Conservation (phyloP, 148 eudicot species). For the Rhododendron vialii region DNA sequence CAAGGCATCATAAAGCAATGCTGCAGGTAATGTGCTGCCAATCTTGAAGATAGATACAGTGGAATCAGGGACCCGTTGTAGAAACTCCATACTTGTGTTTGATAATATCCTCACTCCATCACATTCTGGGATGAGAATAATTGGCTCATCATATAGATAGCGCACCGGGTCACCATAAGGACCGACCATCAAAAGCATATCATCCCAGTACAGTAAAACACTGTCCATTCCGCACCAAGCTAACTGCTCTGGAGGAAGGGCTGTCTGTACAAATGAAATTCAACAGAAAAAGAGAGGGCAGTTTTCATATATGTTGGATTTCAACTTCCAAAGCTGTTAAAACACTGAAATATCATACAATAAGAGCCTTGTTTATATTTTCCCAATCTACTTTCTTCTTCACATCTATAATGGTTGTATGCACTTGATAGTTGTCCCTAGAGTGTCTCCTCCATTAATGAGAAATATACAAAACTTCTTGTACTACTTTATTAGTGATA, state of each 20-base stretch:
- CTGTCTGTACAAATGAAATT: constrained; percentile 48
- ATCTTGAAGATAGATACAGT: constrained; percentile 87
- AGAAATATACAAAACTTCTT: neutral
- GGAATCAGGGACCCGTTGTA: constrained; percentile 96
- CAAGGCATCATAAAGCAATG: constrained; percentile 91
- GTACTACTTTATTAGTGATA: neutral
- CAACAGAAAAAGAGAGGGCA: neutral
- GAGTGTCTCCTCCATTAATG: too few species aligned
- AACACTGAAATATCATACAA: neutral
- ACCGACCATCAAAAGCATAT: constrained; percentile 93
- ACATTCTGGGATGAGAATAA: constrained; percentile 80
- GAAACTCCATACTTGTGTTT: constrained; percentile 82
- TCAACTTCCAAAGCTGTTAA: neutral
- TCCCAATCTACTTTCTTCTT: neutral
- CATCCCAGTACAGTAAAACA: constrained; percentile 92
- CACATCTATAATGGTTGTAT: neutral
- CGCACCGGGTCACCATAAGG: constrained; percentile 90
- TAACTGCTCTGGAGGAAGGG: constrained; percentile 92
- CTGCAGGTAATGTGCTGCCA: constrained; percentile 97
- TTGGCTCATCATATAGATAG: constrained; percentile 82
- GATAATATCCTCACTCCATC: constrained; percentile 96
- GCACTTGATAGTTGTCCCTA: neutral
- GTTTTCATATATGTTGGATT: neutral
- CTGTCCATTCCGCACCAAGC: constrained; percentile 99
- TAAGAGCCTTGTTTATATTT: neutral